Percentiles rank a stretch among this genome's conserved stretches.
Evolutionary conservation across 202 grass and related monocot species (phyloP).

Genomic region (Thinopyrum obtusiflorum): DNA sequence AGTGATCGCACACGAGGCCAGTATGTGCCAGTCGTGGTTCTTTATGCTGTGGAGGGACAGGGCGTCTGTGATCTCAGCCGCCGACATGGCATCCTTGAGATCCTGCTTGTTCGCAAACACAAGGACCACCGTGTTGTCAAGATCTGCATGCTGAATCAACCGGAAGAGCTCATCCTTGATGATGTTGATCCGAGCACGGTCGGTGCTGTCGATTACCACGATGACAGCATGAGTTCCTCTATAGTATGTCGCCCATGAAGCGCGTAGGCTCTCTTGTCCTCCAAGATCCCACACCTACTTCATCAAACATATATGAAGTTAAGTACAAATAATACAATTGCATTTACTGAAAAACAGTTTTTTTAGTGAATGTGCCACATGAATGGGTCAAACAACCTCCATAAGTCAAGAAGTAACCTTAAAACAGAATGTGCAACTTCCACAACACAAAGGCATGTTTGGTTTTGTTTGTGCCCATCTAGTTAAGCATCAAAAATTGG

Average conservation of each 20-base stretch:
- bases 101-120: slow-evolving; percentile 97
- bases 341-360: not conserved
- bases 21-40: slow-evolving; percentile 92
- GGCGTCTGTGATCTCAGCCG: slow-evolving; percentile 79
- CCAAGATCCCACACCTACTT: slow-evolving; percentile 87
- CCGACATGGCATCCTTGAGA: slow-evolving; percentile 81
- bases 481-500: not conserved
- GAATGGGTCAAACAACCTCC: not conserved
- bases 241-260: slow-evolving; percentile 91
- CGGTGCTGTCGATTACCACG: slow-evolving; percentile 84
- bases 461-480: not conserved
- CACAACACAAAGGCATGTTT: not conserved
- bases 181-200: slow-evolving; percentile 74
- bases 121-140: slow-evolving; percentile 63
- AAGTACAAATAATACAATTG: not conserved
- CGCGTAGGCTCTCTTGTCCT: slow-evolving; percentile 83
- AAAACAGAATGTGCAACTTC: not conserved
- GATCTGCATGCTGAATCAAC: slow-evolving; percentile 68
- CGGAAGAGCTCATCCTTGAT: slow-evolving; percentile 88
- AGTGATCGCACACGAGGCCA: slow-evolving; percentile 73
- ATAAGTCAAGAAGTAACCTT: not conserved
- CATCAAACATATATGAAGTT: slow-evolving; percentile 33
- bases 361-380: not conserved
- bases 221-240: slow-evolving; percentile 83
- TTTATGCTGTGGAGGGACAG: slow-evolving; percentile 89